Evolutionary conservation across 306 rosid species (phyloP).

Genomic region (Gastrolobium bilobum): DNA sequence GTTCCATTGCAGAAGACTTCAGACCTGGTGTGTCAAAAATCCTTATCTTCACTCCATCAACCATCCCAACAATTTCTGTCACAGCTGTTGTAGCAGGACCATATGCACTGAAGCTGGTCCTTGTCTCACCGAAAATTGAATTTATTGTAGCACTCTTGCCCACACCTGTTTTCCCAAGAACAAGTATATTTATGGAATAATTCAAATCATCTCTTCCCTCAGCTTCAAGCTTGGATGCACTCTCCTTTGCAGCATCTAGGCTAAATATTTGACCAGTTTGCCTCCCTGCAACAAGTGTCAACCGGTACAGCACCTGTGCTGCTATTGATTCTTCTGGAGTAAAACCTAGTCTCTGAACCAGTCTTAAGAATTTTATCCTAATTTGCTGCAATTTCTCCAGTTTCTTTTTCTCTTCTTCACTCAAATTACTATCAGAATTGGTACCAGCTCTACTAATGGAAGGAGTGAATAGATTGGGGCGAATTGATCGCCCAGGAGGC

Average conservation of each 20-base stretch:
- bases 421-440: conserved; percentile 68
- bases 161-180: conserved; percentile 93
- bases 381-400: conserved; percentile 77
- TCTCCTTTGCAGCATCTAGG: conserved; percentile 80
- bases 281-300: conserved; percentile 80
- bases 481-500: conserved; percentile 69
- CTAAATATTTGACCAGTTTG: conserved; percentile 68
- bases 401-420: conserved; percentile 81
- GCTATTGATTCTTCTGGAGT: conserved; percentile 83
- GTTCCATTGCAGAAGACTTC: conserved; percentile 83
- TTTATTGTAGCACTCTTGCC: conserved; percentile 99
- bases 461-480: conserved; percentile 60
- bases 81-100: conserved; percentile 85
- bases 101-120: conserved; percentile 76
- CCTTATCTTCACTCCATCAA: conserved; percentile 86
- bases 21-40: conserved; percentile 96
- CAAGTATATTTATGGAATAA: conserved; percentile 83
- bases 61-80: conserved; percentile 82
- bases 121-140: conserved; percentile 90
- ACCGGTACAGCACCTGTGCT: conserved; percentile 87
- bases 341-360: conserved; percentile 83
- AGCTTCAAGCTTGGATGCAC: conserved; percentile 80
- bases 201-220: conserved; percentile 71
- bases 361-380: conserved; percentile 81
- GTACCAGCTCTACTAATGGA: conserved; percentile 57